Evolutionary conservation across 2,329 filamentous ascomycete species (phyloP).

Genomic region (Cadophora gregata): DNA sequence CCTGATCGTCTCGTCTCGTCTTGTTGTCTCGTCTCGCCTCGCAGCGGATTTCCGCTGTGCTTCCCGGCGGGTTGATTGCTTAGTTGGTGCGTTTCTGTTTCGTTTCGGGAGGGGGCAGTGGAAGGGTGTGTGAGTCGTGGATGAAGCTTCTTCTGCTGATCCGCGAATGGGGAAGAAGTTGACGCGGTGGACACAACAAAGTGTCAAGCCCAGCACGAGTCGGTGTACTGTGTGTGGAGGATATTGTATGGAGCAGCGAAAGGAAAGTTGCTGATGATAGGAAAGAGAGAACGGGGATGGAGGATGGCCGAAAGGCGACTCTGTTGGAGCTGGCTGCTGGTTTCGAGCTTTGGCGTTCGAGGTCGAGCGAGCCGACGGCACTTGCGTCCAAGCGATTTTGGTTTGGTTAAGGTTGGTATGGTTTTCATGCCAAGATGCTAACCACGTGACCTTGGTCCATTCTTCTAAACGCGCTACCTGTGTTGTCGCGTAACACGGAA

Average conservation of each 20-base stretch:
- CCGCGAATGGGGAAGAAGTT: slow-evolving; percentile 6
- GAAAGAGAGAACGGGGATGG: slow-evolving; percentile 1
- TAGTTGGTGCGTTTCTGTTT: slow-evolving; percentile 39
- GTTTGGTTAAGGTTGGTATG: not conserved
- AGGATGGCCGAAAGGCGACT: not conserved
- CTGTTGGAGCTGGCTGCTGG: not conserved
- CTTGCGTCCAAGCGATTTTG: not conserved
- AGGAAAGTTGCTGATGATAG: slow-evolving; percentile 6
- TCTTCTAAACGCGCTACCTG: slow-evolving; percentile 2
- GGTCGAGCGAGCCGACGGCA: not conserved
- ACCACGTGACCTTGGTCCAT: not conserved
- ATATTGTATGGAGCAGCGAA: not conserved
- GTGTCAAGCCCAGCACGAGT: slow-evolving; percentile 17
- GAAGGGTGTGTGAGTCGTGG: slow-evolving; percentile 14
- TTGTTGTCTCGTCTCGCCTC: not conserved
- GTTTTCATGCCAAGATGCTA: not conserved
- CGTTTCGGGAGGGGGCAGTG: slow-evolving; percentile 36
- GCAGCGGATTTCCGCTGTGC: slow-evolving; percentile 12
- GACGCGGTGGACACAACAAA: not conserved
- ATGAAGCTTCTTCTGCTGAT: slow-evolving; percentile 20
- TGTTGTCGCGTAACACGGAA: slow-evolving; percentile 2
- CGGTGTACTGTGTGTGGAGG: slow-evolving; percentile 6
- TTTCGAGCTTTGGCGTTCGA: not conserved
- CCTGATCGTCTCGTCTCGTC: slow-evolving; percentile 18
- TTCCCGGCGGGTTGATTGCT: slow-evolving; percentile 24